A percentile compares a stretch with the other conserved stretches of the same genome.
Conservation (phyloP, 768 basidiomycete genomes). For the Panaeolus cyanescens region DNA sequence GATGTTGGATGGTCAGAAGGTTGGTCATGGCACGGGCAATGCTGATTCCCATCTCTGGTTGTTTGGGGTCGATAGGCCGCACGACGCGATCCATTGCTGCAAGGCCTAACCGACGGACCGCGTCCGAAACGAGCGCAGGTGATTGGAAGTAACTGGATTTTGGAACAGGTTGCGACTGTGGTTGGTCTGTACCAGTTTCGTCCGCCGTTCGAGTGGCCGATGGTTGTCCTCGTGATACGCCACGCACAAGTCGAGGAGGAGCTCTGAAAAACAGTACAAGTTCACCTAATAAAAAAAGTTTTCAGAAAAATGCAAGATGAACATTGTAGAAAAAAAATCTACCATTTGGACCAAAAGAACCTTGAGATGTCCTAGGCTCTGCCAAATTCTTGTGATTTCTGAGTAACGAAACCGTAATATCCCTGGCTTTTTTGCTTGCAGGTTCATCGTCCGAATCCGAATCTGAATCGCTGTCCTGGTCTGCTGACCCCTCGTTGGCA, state of each 20-base stretch:
- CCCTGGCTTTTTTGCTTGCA: conserved; percentile 41
- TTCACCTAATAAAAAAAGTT: conserved; percentile 56
- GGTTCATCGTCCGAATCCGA: conserved; percentile 63
- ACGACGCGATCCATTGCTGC: conserved; percentile 60
- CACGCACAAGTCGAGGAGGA: conserved; percentile 64
- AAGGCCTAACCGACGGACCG: conserved; percentile 62
- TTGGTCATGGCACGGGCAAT: conserved; percentile 81
- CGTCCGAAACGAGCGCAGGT: conserved; percentile 72
- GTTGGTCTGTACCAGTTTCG: conserved; percentile 17
- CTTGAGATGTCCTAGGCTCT: conserved; percentile 85
- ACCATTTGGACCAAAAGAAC: conserved; percentile 90
- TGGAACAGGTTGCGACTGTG: conserved; percentile 16
- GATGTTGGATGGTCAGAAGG: conserved; percentile 58
- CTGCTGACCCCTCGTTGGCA: conserved; percentile 56
- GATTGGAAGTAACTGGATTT: conserved; percentile 52
- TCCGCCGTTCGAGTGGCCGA: conserved; percentile 17
- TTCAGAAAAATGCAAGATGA: not conserved
- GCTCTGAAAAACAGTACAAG: conserved; percentile 85
- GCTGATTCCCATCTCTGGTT: conserved; percentile 52
- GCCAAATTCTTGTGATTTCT: conserved; percentile 76
- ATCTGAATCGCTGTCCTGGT: conserved; percentile 44
- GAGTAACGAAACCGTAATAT: conserved; percentile 54
- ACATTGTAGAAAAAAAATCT: conserved; percentile 12
- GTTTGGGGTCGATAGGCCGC: conserved; percentile 37
- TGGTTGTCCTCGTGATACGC: not conserved